Conservation (phyloP, 257 asterid species). For the Solanum bulbocastanum region DNA sequence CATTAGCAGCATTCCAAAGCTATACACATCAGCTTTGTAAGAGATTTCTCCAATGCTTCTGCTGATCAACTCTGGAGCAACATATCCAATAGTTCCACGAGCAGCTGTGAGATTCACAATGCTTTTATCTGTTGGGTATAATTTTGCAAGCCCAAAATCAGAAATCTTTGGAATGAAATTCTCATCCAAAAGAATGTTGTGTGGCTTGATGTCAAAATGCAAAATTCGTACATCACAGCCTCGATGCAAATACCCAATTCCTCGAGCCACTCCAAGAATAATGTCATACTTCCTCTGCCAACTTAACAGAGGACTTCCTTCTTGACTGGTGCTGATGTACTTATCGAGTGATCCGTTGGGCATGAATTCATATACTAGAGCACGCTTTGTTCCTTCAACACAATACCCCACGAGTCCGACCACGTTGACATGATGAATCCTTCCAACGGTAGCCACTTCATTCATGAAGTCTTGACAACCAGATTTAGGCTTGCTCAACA, state of each 20-base stretch:
- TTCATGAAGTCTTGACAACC: slow-evolving; percentile 41
- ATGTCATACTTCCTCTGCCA: slow-evolving; percentile 21
- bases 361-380: slow-evolving; percentile 34
- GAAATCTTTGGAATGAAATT: not conserved
- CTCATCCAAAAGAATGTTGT: not conserved
- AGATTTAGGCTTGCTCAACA: slow-evolving; percentile 25
- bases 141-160: not conserved
- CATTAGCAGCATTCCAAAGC: not conserved
- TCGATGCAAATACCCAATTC: not conserved
- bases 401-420: slow-evolving; percentile 43
- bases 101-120: not conserved
- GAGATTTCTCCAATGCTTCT: not conserved
- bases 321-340: slow-evolving; percentile 24
- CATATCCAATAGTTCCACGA: not conserved
- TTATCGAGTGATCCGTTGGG: slow-evolving; percentile 45
- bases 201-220: not conserved
- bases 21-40: not conserved
- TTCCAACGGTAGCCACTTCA: slow-evolving; percentile 44
- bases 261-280: slow-evolving; percentile 22
- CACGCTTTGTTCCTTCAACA: slow-evolving; percentile 32
- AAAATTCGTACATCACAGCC: not conserved
- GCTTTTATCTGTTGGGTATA: not conserved
- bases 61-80: not conserved
- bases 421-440: slow-evolving; percentile 39
- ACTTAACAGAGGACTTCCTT: not conserved